Conservation (phyloP, 208 protist species). For the Trypanosoma cruzi region DNA sequence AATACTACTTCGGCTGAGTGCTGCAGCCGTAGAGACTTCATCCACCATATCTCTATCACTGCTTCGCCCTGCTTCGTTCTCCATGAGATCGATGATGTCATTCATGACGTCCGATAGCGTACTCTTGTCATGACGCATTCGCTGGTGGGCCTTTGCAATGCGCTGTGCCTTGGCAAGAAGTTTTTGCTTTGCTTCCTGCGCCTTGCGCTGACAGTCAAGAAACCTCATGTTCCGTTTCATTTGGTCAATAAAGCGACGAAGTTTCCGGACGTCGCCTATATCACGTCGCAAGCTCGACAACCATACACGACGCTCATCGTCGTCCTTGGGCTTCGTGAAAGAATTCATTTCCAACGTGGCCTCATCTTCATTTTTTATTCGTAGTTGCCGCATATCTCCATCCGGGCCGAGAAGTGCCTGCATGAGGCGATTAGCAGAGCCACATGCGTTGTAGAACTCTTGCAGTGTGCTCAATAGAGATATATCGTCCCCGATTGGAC, state of each 20-base stretch:
- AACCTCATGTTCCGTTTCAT: slow-evolving; percentile 48
- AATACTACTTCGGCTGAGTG: not conserved
- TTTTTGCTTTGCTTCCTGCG: slow-evolving; percentile 27
- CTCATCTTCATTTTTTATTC: not conserved
- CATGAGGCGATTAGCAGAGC: slow-evolving; percentile 35
- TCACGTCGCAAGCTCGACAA: slow-evolving; percentile 32
- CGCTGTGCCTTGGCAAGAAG: slow-evolving; percentile 59
- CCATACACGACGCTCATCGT: slow-evolving; percentile 12
- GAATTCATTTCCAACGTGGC: not conserved
- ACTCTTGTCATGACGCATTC: slow-evolving; percentile 17
- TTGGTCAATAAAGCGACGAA: slow-evolving; percentile 58
- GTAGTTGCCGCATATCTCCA: not conserved
- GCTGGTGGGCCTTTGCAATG: slow-evolving; percentile 40
- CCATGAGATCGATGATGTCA: slow-evolving; percentile 36
- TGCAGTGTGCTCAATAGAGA: slow-evolving; percentile 32
- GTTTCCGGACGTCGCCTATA: slow-evolving; percentile 53
- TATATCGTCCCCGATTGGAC: slow-evolving; percentile 1
- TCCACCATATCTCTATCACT: slow-evolving; percentile 19
- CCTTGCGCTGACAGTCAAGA: slow-evolving; percentile 54
- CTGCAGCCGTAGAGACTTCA: slow-evolving; percentile 16
- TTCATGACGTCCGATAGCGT: slow-evolving; percentile 48
- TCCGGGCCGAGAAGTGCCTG: slow-evolving; percentile 17
- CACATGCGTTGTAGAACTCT: slow-evolving; percentile 49
- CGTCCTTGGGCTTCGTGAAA: not conserved
- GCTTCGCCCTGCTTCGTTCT: not conserved